phyloP scores from a whole-genome alignment of 768 basidiomycete genomes.

The Termitomyces sp. region DNA sequence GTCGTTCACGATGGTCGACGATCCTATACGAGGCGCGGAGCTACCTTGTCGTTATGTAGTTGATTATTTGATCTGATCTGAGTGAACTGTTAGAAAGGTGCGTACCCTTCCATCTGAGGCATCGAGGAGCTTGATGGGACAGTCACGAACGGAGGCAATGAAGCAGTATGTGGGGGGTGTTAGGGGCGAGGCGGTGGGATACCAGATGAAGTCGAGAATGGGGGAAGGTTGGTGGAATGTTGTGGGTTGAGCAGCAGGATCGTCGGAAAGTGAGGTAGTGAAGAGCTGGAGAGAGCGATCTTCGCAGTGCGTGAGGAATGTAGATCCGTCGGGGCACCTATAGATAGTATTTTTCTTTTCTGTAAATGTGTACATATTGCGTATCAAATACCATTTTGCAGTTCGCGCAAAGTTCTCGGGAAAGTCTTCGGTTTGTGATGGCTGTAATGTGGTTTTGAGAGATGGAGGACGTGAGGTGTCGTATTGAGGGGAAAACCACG shows the following conservation, averaged over 20 bases:
- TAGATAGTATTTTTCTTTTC: too few species aligned
- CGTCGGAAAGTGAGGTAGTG: background rate
- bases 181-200: conserved; percentile 62
- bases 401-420: conserved; percentile 49
- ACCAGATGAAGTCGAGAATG: conserved; percentile 82
- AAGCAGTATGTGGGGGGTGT: conserved; percentile 77
- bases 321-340: conserved; percentile 78
- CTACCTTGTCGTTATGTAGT: conserved; percentile 33
- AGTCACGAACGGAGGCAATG: conserved; percentile 78
- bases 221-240: conserved; percentile 57
- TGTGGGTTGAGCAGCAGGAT: conserved; percentile 15
- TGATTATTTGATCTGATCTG: too few species aligned
- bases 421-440: conserved; percentile 22
- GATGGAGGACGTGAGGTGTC: conserved; percentile 22
- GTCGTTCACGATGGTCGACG: conserved; percentile 90
- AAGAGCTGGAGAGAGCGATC: conserved; percentile 61
- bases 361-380: too few species aligned
- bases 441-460: conserved; percentile 7
- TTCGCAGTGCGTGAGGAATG: conserved; percentile 67
- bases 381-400: conserved; percentile 46
- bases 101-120: conserved; percentile 69
- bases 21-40: conserved; percentile 89
- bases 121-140: conserved; percentile 83
- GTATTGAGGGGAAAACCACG: conserved; percentile 20
- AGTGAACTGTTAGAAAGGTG: background rate